Evolutionary conservation across 2,329 filamentous ascomycete species (phyloP), one percentile per base, ranked within the genome.

Genomic region (Fragosphaeria purpurea): DNA sequence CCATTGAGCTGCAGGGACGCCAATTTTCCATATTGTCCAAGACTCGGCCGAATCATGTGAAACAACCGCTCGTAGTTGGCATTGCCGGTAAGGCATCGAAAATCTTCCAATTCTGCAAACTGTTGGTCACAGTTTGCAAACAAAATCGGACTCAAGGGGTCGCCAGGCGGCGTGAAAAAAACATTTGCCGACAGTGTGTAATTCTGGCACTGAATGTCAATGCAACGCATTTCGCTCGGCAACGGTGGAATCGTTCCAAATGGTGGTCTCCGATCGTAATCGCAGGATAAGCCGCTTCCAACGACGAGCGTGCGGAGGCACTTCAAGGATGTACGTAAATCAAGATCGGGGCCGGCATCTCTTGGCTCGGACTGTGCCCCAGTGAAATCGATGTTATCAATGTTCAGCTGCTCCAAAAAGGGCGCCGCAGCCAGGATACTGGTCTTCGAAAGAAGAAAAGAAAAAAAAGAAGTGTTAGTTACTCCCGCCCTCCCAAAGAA

Each of bases 1-100:
- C 12, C 53, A 11, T 39, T 45, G 38, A 57, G 32, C 43, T 56
- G 53, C 3, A 57, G 51, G 12, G 50, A 50, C 32, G 56, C 55
- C 6, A 22, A 11, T 34, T 57, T 54, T 38, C 35, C 35, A 37
- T 37, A 7, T 11, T 37, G 35, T 7, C 35, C 35, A 11, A 37
- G 35, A 11, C 35, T 37, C 35, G 35, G 35, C 11, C 7, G 7
- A 37, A 37, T 37, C 7, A 37, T 7, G 7, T 37, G 35, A 11
- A 37, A 37, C 35, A 37, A 11, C 7, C 35, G 35, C 11, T 37
- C 35, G 11, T 7, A 11, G 7, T 37, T 7, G 7, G 35, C 7
- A 37, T 7, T 37, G 35, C 35, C 11, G 7, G 35, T 37, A 11
- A 11, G 7, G 35, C 35, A 37, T 11, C 35, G 35, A 37, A 37